Conservation (phyloP, 176 grass and related monocot genomes). For the Leersia perrieri region DNA sequence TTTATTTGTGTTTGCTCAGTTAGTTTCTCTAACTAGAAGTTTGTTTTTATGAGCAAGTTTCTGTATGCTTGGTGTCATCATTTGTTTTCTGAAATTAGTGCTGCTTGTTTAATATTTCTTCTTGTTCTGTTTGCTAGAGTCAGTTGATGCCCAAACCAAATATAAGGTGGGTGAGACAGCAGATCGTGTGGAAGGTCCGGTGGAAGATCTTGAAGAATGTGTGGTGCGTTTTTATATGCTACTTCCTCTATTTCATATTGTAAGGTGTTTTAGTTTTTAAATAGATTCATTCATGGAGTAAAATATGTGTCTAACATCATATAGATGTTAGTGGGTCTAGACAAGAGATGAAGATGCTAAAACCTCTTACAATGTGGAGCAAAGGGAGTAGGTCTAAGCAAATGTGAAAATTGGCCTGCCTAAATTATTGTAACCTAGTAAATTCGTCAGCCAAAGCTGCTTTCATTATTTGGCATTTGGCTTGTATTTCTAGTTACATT, state of each 20-base stretch:
- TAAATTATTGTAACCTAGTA: neutral
- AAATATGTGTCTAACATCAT: no score
- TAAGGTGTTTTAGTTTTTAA: no score
- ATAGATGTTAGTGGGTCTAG: no score
- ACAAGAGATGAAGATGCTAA: no score
- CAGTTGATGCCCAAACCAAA: conserved; percentile 16
- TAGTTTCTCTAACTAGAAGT: conserved; percentile 2
- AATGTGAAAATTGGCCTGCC: neutral
- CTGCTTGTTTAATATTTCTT: conserved; percentile 21
- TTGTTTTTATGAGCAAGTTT: conserved; percentile 5
- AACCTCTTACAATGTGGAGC: no score
- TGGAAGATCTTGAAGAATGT: conserved; percentile 84
- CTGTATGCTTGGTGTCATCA: conserved; percentile 1
- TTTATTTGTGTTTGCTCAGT: neutral
- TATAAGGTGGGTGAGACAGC: conserved; percentile 10
- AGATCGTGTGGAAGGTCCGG: conserved; percentile 32
- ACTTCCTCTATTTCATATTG: no score
- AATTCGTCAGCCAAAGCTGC: neutral
- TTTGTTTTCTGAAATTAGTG: conserved; percentile 13
- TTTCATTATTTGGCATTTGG: neutral
- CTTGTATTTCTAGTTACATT: neutral
- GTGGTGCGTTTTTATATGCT: conserved; percentile 52
- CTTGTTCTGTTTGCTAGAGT: conserved; percentile 31
- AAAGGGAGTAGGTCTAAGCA: conserved; percentile 5
- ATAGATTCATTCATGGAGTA: no score